These are phyloP conservation scores for Alliaria petiolata DNA, from an alignment of 345 rosid genomes.

Conservation along the genomic window DNA sequence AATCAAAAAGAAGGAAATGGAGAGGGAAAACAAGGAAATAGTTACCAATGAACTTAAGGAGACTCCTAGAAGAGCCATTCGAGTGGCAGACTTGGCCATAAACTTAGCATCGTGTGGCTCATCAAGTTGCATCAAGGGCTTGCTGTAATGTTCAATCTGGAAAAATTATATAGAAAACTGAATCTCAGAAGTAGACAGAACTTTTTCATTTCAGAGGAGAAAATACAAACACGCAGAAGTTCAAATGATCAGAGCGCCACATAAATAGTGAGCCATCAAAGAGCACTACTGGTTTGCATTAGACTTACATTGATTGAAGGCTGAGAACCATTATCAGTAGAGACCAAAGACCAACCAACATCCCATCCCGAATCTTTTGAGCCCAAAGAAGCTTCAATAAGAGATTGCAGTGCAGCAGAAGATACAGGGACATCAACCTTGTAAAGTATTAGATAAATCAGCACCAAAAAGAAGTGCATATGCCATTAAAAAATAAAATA, in stretches of 20 bases:
- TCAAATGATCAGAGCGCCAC: too few species aligned
- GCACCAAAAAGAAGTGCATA: conserved; percentile 8
- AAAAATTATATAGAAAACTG: conserved; percentile 13
- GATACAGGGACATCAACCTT: conserved; percentile 86
- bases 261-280: conserved; percentile 1
- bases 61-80: conserved; percentile 81
- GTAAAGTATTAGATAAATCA: conserved; percentile 23
- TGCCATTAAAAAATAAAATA: neutral
- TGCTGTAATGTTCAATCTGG: conserved; percentile 39
- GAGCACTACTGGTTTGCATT: conserved; percentile 34
- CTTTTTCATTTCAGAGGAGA: neutral
- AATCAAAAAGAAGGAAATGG: conserved; percentile 1
- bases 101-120: conserved; percentile 46
- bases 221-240: neutral
- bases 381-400: conserved; percentile 69
- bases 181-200: neutral
- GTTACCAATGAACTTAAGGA: conserved; percentile 47
- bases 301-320: conserved; percentile 30
- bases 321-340: conserved; percentile 42
- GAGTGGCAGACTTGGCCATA: conserved; percentile 57
- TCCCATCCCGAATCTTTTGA: conserved; percentile 77
- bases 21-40: too few species aligned
- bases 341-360: conserved; percentile 88
- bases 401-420: conserved; percentile 66
- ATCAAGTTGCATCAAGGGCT: conserved; percentile 32